Conservation (phyloP, 179 eudicot genomes). For the Beta lomatogona region DNA sequence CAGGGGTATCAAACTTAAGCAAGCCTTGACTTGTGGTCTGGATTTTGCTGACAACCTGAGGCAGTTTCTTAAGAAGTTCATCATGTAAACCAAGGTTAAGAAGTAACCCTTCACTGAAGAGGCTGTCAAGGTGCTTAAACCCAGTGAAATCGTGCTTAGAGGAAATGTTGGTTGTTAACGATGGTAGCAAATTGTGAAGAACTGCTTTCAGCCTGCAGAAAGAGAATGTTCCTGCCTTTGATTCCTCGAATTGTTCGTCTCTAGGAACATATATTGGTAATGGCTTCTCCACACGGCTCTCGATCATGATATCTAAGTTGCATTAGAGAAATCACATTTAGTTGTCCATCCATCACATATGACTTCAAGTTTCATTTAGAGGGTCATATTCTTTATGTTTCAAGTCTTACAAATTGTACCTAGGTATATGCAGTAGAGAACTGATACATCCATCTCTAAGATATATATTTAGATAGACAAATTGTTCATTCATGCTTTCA, state of each 20-base stretch:
- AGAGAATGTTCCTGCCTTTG: slow-evolving; percentile 68
- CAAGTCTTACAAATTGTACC: too few relatives aligned
- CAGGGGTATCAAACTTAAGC: slow-evolving; percentile 82
- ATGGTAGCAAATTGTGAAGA: slow-evolving; percentile 76
- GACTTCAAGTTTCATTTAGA: too few relatives aligned
- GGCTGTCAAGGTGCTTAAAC: slow-evolving; percentile 78
- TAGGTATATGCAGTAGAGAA: too few relatives aligned
- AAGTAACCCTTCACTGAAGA: slow-evolving; percentile 76
- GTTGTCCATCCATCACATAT: too few relatives aligned
- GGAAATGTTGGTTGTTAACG: slow-evolving; percentile 71
- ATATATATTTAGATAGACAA: too few relatives aligned
- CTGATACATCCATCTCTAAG: too few relatives aligned
- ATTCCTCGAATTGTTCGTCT: slow-evolving; percentile 92
- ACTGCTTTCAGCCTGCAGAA: slow-evolving; percentile 78
- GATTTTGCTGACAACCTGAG: slow-evolving; percentile 53
- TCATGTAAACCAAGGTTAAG: slow-evolving; percentile 78
- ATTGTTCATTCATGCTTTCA: too few relatives aligned
- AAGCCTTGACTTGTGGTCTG: slow-evolving; percentile 64
- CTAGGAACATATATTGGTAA: slow-evolving; percentile 85
- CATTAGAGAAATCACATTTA: neutral
- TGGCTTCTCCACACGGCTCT: slow-evolving; percentile 96
- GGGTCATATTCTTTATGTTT: too few relatives aligned
- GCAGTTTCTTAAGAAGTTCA: slow-evolving; percentile 68
- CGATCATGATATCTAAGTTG: slow-evolving; percentile 51
- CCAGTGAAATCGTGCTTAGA: slow-evolving; percentile 80